Evolutionary conservation across 495 filamentous ascomycete genomes (phyloP).

Genomic region (Annulohypoxylon bovei): DNA sequence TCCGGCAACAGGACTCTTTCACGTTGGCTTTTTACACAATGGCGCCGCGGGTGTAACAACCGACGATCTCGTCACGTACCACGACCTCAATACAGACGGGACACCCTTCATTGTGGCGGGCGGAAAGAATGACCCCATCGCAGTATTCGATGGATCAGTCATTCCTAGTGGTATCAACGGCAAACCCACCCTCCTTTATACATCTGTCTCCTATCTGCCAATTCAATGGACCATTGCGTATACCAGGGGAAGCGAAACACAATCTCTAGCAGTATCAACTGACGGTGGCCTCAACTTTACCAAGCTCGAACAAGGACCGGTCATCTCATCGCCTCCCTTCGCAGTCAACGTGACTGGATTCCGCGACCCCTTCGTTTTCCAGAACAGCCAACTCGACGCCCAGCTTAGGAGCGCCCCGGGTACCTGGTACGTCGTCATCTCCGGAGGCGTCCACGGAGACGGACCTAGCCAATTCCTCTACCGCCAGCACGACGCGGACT

Average conservation of each 20-base stretch:
- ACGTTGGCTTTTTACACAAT: slow-evolving; percentile 34
- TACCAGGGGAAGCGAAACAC: slow-evolving; percentile 48
- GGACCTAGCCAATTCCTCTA: slow-evolving; percentile 48
- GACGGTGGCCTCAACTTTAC: slow-evolving; percentile 47
- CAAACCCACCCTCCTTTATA: slow-evolving; percentile 45
- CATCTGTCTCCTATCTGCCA: slow-evolving; percentile 46
- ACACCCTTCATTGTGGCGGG: slow-evolving; percentile 33
- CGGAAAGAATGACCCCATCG: slow-evolving; percentile 36
- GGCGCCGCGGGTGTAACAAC: slow-evolving; percentile 37
- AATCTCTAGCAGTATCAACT: slow-evolving; percentile 47
- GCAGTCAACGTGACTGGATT: slow-evolving; percentile 43
- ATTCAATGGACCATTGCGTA: slow-evolving; percentile 49
- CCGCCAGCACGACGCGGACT: slow-evolving; percentile 41
- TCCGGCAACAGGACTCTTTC: slow-evolving; percentile 39
- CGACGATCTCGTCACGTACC: slow-evolving; percentile 40
- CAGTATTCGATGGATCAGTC: slow-evolving; percentile 40
- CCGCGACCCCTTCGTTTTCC: slow-evolving; percentile 49
- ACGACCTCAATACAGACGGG: slow-evolving; percentile 33
- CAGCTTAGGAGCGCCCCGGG: slow-evolving; percentile 32
- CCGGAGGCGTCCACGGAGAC: slow-evolving; percentile 43
- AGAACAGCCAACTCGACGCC: slow-evolving; percentile 39
- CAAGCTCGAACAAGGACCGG: slow-evolving; percentile 45
- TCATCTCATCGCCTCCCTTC: slow-evolving; percentile 43
- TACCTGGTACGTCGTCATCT: slow-evolving; percentile 46
- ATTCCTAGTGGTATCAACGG: slow-evolving; percentile 36